Evolutionary conservation across 306 rosid genomes (phyloP).

Genomic region (Cicer judaicum): DNA sequence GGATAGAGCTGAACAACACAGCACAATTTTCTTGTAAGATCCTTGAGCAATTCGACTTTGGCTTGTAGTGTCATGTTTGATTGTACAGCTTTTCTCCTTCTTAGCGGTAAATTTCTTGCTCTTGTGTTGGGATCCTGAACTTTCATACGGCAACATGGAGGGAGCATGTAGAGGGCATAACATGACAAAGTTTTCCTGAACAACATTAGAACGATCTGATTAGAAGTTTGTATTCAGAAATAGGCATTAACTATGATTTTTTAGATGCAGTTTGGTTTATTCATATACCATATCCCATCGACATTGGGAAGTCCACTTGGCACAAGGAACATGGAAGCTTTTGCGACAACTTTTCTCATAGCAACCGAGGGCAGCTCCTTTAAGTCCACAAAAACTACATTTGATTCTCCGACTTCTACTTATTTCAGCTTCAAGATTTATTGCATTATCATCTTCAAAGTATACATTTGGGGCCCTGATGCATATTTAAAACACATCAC

Average conservation of each 20-base stretch:
- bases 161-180: constrained; percentile 83
- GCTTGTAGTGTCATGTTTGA: constrained; percentile 41
- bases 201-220: constrained; percentile 13
- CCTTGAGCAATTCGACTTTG: constrained; percentile 49
- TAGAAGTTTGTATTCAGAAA: constrained; percentile 7
- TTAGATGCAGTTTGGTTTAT: constrained; percentile 15
- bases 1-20: constrained; percentile 91
- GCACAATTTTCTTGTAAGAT: constrained; percentile 66
- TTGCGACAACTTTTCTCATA: constrained; percentile 81
- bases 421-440: constrained; percentile 87
- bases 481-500: constrained; percentile 27
- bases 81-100: constrained; percentile 43
- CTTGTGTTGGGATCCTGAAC: constrained; percentile 54
- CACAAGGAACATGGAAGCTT: constrained; percentile 92
- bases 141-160: constrained; percentile 66
- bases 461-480: constrained; percentile 96
- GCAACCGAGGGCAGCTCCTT: constrained; percentile 95
- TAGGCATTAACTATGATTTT: background rate
- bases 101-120: constrained; percentile 49
- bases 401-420: constrained; percentile 84
- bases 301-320: constrained; percentile 77
- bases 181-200: constrained; percentile 87
- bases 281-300: constrained; percentile 87
- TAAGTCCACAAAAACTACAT: constrained; percentile 83
- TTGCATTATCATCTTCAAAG: constrained; percentile 71